Evolutionary conservation across 2,329 filamentous ascomycete genomes (phyloP).

Genomic region (Pleoardoris graminearum): DNA sequence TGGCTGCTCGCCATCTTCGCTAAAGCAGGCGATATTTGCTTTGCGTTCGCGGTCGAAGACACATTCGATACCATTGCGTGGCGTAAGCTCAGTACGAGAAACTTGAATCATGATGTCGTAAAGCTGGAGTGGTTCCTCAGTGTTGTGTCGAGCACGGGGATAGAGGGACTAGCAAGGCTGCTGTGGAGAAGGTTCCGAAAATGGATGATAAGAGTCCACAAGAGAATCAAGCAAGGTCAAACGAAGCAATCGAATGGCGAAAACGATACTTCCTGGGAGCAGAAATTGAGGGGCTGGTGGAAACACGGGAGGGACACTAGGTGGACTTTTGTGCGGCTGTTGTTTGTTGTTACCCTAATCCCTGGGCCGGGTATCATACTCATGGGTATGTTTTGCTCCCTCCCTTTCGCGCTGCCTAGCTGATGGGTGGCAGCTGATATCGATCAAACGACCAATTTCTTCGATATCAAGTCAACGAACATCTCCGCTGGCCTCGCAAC

Average conservation of each 20-base stretch:
- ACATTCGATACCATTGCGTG: conserved; percentile 18
- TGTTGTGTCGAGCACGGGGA: conserved; percentile 14
- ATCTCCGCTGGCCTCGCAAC: conserved; percentile 18
- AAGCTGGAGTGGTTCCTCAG: conserved; percentile 17
- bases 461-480: too few relatives aligned
- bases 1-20: conserved; percentile 20
- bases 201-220: background rate
- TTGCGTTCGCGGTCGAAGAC: conserved; percentile 20
- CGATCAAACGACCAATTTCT: conserved; percentile 7
- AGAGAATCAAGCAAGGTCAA: background rate
- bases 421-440: conserved; percentile 9
- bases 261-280: background rate
- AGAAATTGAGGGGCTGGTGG: background rate
- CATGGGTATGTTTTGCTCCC: conserved; percentile 10
- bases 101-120: conserved; percentile 1
- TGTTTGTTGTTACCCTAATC: conserved; percentile 16
- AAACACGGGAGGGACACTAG: background rate
- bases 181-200: conserved; percentile 1
- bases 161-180: conserved; percentile 11
- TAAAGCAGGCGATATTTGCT: conserved; percentile 21
- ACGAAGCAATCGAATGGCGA: background rate
- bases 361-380: conserved; percentile 23
- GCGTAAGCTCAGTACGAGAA: conserved; percentile 12
- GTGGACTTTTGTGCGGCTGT: conserved; percentile 15
- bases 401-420: background rate